Percentiles rank a stretch among this genome's conserved stretches.
These are phyloP conservation scores for Cladosporium sp. DNA, from an alignment of 2,329 filamentous ascomycete species.

Conservation along the genomic window DNA sequence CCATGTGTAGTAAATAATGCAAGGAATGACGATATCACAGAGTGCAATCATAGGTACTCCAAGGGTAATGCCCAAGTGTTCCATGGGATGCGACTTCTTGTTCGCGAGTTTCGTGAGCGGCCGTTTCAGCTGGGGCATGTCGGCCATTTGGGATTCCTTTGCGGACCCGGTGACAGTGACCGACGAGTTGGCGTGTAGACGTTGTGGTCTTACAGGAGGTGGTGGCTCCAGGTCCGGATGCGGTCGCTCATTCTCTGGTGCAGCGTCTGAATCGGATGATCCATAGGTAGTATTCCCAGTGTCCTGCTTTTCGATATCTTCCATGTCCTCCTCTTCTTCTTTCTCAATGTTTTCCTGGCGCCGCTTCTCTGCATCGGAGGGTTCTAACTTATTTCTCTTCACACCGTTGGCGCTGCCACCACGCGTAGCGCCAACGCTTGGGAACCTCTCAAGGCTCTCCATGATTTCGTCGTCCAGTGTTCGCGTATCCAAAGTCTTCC, in stretches of 20 bases:
- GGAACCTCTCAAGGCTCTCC: background rate
- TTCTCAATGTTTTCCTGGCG: background rate
- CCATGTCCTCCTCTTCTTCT: background rate
- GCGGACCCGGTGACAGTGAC: background rate
- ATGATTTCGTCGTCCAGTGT: background rate
- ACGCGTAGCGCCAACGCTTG: background rate
- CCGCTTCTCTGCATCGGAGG: background rate
- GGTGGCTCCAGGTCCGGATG: background rate
- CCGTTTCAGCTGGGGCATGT: constrained; percentile 5
- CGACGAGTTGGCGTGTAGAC: constrained; percentile 1
- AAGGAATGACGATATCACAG: constrained; percentile 27
- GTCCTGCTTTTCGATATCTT: background rate
- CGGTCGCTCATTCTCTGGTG: background rate
- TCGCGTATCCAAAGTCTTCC: background rate
- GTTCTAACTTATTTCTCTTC: background rate
- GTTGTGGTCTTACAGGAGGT: background rate
- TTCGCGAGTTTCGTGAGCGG: constrained; percentile 13
- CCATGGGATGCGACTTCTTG: constrained; percentile 16
- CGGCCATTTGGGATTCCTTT: constrained; percentile 1
- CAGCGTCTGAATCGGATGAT: background rate
- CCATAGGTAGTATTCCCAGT: background rate
- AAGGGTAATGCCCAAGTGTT: constrained; percentile 25
- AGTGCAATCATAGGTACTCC: constrained; percentile 26
- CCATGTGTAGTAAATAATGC: constrained; percentile 30
- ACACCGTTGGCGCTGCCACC: background rate